These are phyloP conservation scores for Jamesozyma rosinii DNA, from an alignment of 805 yeast genomes.

Conservation along the genomic window DNA sequence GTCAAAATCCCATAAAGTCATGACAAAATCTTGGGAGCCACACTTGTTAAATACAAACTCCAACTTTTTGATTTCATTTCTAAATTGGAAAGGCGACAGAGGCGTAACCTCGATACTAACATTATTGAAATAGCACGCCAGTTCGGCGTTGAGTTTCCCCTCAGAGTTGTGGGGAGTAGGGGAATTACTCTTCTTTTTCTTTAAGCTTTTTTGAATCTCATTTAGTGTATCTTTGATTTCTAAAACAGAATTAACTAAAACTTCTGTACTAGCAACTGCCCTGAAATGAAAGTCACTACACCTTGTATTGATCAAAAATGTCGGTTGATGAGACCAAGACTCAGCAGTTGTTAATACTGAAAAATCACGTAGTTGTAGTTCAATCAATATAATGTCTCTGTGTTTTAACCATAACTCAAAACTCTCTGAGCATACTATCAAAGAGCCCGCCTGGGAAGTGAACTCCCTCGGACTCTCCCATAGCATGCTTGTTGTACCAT, in stretches of 20 bases:
- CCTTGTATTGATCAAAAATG: conserved; percentile 12
- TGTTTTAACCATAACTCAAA: conserved; percentile 17
- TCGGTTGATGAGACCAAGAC: conserved; percentile 10
- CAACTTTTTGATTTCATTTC: conserved; percentile 19
- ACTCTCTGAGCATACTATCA: conserved; percentile 15
- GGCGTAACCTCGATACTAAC: conserved; percentile 21
- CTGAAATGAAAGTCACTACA: conserved; percentile 18
- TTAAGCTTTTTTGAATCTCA: conserved; percentile 1
- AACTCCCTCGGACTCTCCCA: conserved; percentile 18
- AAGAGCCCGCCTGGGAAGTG: conserved; percentile 18
- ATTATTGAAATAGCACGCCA: conserved; percentile 12
- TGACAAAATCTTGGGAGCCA: conserved; percentile 10
- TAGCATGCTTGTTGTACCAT: conserved; percentile 15
- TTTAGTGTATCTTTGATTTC: conserved; percentile 10
- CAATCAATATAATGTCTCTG: conserved; percentile 11
- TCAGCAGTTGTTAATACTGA: conserved; percentile 15
- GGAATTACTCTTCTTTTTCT: neutral
- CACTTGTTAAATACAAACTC: conserved; percentile 13
- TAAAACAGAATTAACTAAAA: conserved; percentile 9
- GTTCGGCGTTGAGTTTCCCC: conserved; percentile 3
- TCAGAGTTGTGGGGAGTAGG: neutral
- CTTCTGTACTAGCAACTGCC: conserved; percentile 16
- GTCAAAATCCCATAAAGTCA: conserved; percentile 21
- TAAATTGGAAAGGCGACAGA: conserved; percentile 17
- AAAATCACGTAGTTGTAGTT: conserved; percentile 15